Base-by-base conservation (phyloP, 352 stramenopile genomes). In the Phytophthora fragariaefolia region DNA sequence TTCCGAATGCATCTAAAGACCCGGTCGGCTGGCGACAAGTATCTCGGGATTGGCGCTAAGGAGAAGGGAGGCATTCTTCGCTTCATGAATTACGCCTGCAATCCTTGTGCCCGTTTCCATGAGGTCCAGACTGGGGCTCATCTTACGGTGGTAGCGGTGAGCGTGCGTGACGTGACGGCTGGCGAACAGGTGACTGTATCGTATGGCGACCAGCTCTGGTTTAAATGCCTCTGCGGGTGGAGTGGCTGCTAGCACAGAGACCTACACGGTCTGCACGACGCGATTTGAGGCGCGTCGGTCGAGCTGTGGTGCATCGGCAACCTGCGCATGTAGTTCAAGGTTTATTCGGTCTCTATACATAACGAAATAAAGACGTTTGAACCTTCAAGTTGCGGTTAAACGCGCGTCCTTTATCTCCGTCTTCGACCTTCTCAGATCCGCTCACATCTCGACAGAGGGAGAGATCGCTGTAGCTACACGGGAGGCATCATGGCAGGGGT, bases 181-280 rank as follows among this genome's bases (percentile, higher is more conserved):
- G 55, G 42, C 1, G 55, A 62, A 28, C 17, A 53, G 17, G 13
- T 63, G 0, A 54, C 42, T 4, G 53, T 63, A 12, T 54, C 27
- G 1, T 54, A 54, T 8, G 55, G 55, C 3, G 3, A 42, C 15
- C 10, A 1, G 0, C 28, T 63, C 0, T 47, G 42, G 20, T 53
- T 63, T 10, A 20, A 36, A 9, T 46, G 42, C 8, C 40, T 20
- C 0, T 63, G 55, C 8, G 27, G 42, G 2, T 52, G 27, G 26
- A n/a, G 6, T 34, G 28, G 43, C 1, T 63, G 55, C 10, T 24
- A 53, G 13, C 18, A 46, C 13, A 22, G 24, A 10, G 38, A 60
- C 52, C 15, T 50, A 5, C 36, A 60, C 23, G n/a, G n/a, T n/a
- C n/a, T n/a, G n/a, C n/a, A n/a, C n/a, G n/a, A n/a, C n/a, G n/a